Percentiles rank a stretch among this genome's conserved stretches.
Evolutionary conservation across 352 stramenopile species (phyloP).

Genomic region (Phytophthora multivora): DNA sequence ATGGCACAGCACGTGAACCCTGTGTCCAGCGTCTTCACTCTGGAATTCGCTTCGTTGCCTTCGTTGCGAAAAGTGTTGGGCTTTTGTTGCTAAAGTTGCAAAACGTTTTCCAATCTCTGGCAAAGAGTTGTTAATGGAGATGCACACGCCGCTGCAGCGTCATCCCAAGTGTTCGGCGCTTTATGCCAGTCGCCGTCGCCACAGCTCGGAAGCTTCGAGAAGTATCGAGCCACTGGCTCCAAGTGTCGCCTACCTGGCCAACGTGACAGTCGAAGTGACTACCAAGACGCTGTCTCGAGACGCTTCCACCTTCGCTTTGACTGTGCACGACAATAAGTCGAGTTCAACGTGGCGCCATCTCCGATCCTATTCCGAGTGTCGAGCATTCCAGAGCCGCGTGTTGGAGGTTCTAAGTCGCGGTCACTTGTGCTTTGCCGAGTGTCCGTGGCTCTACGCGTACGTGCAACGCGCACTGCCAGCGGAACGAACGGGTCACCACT

Average conservation of each 20-base stretch:
- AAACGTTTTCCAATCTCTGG: neutral
- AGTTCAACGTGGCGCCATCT: constrained; percentile 44
- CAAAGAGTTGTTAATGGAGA: constrained; percentile 14
- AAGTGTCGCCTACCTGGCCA: constrained; percentile 37
- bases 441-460: constrained; percentile 50
- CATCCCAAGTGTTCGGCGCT: constrained; percentile 45
- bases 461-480: constrained; percentile 37
- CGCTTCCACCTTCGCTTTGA: constrained; percentile 32
- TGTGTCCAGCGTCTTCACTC: constrained; percentile 9
- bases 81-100: constrained; percentile 1
- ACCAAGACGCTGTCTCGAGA: constrained; percentile 27
- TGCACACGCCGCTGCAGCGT: constrained; percentile 21
- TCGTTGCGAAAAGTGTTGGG: constrained; percentile 2
- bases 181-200: constrained; percentile 18
- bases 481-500: constrained; percentile 17
- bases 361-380: constrained; percentile 44
- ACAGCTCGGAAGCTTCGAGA: constrained; percentile 9
- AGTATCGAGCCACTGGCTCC: constrained; percentile 1
- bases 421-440: constrained; percentile 53
- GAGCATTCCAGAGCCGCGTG: constrained; percentile 41
- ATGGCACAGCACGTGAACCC: constrained; percentile 11
- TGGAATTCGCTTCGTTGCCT: constrained; percentile 13
- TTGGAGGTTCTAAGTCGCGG: constrained; percentile 35
- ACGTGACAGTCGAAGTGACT: constrained; percentile 40
- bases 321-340: constrained; percentile 43